Evolutionary conservation across 2,329 filamentous ascomycete genomes (phyloP).

Genomic region (Escovopsis sp.): DNA sequence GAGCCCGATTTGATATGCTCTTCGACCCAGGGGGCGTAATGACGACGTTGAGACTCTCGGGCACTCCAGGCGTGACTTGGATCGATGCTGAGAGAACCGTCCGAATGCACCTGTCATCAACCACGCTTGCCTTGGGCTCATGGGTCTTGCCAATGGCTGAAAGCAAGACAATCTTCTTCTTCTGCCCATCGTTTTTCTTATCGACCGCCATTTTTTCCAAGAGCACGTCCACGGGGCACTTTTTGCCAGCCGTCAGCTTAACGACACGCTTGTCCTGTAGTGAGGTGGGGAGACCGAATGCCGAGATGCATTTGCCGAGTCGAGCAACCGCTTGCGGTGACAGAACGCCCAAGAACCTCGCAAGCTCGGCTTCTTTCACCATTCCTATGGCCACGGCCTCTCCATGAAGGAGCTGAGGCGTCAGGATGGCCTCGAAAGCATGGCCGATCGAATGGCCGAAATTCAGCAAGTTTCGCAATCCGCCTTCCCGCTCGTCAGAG

Average conservation of each 20-base stretch:
- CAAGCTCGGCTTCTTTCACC: slow-evolving; percentile 93
- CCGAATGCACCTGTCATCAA: slow-evolving; percentile 72
- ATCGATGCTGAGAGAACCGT: slow-evolving; percentile 70
- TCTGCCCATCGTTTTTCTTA: slow-evolving; percentile 92
- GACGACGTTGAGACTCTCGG: slow-evolving; percentile 47
- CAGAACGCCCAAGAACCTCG: slow-evolving; percentile 73
- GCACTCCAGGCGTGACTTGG: slow-evolving; percentile 56
- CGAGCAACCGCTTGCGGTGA: slow-evolving; percentile 78
- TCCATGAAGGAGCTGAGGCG: slow-evolving; percentile 87
- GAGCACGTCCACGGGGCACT: slow-evolving; percentile 72
- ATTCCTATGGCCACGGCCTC: slow-evolving; percentile 95
- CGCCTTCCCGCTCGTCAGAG: slow-evolving; percentile 84
- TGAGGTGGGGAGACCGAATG: slow-evolving; percentile 78
- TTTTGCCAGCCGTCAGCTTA: slow-evolving; percentile 70
- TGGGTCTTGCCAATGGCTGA: slow-evolving; percentile 79
- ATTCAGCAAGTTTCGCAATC: slow-evolving; percentile 85
- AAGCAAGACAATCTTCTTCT: slow-evolving; percentile 91
- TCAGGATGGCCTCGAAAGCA: slow-evolving; percentile 87
- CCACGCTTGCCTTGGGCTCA: slow-evolving; percentile 75
- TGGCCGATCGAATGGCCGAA: slow-evolving; percentile 98
- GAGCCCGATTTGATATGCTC: slow-evolving; percentile 89
- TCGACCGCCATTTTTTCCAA: slow-evolving; percentile 93
- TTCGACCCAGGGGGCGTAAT: slow-evolving; percentile 91
- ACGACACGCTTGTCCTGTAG: slow-evolving; percentile 70
- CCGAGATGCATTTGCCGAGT: slow-evolving; percentile 83